Base-by-base conservation (phyloP, 768 basidiomycete species). In the Auriscalpium vulgare region DNA sequence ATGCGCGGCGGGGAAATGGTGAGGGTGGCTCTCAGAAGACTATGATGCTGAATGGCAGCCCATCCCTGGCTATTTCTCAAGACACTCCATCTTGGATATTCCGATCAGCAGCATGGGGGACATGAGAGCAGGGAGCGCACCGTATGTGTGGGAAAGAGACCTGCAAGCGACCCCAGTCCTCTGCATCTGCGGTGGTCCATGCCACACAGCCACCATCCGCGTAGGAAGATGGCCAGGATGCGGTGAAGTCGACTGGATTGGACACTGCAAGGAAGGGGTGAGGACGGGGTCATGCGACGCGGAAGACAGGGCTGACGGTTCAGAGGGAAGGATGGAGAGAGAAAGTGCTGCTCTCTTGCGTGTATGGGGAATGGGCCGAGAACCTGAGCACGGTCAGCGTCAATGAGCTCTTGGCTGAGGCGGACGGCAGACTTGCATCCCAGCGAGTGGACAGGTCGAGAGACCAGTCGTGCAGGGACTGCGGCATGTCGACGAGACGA, bases 291-390 rank as follows among this genome's bases (percentile, higher is more conserved):
- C 44, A 34, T 47, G 48, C 17, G 50, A 49, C 54, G 46, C 51
- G 37, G n/a, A 35, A 13, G 36, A 66, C 44, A 37, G 10, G n/a
- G 45, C 47, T 72, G 68, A 88, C 88, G 67, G 59, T 86, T 73
- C 14, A 89, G 62, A 8, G 88, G 88, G 63, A 81, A 90, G 10
- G 85, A 78, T 4, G 91, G 89, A 1, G 86, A 86, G n/a, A 92
- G 68, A 63, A 81, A 85, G 54, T 91, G 84, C 50, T 92, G 91
- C 60, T 92, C 91, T 63, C 90, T 76, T 10, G 90, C 89, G 56
- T 89, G 87, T 36, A 88, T 79, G 3, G 90, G 89, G 67, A 92
- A 92, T 0, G 90, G 91, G 0, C 89, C 91, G 11, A 93, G 78
- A 10, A 88, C 80, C 86, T 88, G 44, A 29, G 53, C 21, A 46